These are phyloP conservation scores for Xerocomus brunneocitrinus DNA, from an alignment of 768 basidiomycete species.

Conservation along the genomic window DNA sequence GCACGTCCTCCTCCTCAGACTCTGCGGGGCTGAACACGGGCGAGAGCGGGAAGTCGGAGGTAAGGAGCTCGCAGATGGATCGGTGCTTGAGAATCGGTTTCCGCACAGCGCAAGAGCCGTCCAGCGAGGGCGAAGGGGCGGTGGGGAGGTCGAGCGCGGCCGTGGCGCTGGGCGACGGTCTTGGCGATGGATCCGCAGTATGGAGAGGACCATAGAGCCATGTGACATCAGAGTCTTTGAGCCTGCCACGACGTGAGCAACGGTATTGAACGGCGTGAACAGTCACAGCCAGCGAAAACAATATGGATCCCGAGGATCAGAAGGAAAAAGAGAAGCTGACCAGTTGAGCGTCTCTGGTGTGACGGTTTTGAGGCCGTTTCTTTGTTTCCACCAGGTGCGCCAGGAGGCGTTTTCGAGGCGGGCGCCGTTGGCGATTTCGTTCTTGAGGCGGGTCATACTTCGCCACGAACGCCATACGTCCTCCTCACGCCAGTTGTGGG, in stretches of 20 bases:
- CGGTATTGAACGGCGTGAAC: no score
- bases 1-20: constrained; percentile 42
- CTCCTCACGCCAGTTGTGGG: constrained; percentile 96
- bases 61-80: constrained; percentile 85
- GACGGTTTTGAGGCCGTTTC: constrained; percentile 92
- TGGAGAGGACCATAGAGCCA: constrained; percentile 98
- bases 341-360: constrained; percentile 98
- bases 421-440: constrained; percentile 93
- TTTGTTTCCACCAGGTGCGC: constrained; percentile 99
- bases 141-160: constrained; percentile 36
- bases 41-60: constrained; percentile 60
- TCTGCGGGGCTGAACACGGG: constrained; percentile 60
- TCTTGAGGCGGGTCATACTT: constrained; percentile 97
- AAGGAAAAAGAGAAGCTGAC: constrained; percentile 45
- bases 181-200: constrained; percentile 74
- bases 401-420: constrained; percentile 97
- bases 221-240: constrained; percentile 98
- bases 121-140: constrained; percentile 27
- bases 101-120: constrained; percentile 24
- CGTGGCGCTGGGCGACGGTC: constrained; percentile 34
- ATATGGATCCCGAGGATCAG: not conserved
- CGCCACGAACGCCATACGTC: constrained; percentile 99
- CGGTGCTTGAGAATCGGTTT: constrained; percentile 98
- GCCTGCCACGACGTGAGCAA: constrained; percentile 49
- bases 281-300: no score